These are phyloP conservation scores for Penicillium crustosum DNA, from an alignment of 2,329 filamentous ascomycete genomes.

Conservation along the genomic window DNA sequence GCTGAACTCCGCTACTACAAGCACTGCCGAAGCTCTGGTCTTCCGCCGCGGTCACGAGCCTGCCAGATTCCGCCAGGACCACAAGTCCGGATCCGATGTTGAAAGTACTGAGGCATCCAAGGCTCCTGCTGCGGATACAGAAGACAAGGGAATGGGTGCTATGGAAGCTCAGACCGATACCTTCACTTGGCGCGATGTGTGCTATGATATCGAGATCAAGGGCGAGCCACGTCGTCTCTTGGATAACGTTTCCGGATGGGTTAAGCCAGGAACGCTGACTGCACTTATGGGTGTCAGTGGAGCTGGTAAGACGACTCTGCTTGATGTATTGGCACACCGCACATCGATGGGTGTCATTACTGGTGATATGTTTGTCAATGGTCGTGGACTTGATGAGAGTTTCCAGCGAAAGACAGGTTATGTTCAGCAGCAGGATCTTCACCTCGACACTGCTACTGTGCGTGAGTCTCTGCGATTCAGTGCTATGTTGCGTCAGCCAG, in stretches of 20 bases:
- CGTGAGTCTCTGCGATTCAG: constrained; percentile 84
- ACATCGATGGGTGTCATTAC: constrained; percentile 83
- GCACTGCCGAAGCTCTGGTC: constrained; percentile 73
- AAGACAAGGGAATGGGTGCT: constrained; percentile 13
- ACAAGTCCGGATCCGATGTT: constrained; percentile 44
- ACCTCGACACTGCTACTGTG: constrained; percentile 79
- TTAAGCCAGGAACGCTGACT: constrained; percentile 85
- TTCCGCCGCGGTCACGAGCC: constrained; percentile 60
- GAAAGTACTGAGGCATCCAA: constrained; percentile 35
- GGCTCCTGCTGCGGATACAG: neutral
- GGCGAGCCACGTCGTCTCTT: constrained; percentile 70
- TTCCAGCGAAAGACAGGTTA: constrained; percentile 39
- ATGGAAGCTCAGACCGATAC: constrained; percentile 67
- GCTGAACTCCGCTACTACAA: constrained; percentile 61
- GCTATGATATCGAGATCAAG: constrained; percentile 78
- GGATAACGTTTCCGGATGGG: constrained; percentile 85
- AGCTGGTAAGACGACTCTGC: constrained; percentile 84
- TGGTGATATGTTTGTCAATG: constrained; percentile 80
- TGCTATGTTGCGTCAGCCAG: constrained; percentile 78
- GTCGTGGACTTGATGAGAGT: constrained; percentile 60
- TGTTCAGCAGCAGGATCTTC: constrained; percentile 87
- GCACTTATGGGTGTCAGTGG: constrained; percentile 88
- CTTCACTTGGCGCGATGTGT: constrained; percentile 80
- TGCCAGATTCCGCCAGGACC: constrained; percentile 6
- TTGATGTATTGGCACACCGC: constrained; percentile 80